phyloP scores from a whole-genome alignment of 106 monocot genomes.

The Allium cepa region DNA sequence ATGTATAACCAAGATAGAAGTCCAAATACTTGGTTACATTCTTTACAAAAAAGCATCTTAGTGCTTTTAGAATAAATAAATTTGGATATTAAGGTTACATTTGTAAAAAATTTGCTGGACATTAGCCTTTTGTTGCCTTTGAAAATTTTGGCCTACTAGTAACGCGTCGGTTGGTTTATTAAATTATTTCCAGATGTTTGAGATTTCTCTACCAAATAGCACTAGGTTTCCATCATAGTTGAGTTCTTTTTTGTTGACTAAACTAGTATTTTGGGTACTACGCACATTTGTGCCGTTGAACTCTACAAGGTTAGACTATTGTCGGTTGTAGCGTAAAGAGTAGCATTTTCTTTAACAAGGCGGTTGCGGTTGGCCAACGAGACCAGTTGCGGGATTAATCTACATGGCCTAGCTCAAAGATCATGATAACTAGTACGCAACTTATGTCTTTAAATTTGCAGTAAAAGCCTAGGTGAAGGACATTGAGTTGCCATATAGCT shows the following conservation, averaged over 20 bases:
- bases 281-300: too few species aligned
- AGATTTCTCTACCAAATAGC: not conserved
- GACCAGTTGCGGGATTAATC: not conserved
- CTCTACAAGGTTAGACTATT: not conserved
- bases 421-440: not conserved
- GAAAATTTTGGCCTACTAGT: conserved; percentile 15
- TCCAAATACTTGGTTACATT: too few species aligned
- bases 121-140: conserved; percentile 8
- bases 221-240: conserved; percentile 1
- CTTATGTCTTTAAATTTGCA: not conserved
- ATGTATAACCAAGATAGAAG: too few species aligned
- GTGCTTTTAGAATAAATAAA: too few species aligned
- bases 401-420: not conserved
- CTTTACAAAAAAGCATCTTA: too few species aligned
- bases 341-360: conserved; percentile 3
- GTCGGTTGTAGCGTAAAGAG: not conserved
- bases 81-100: not conserved
- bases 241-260: not conserved
- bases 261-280: not conserved
- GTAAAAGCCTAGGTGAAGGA: conserved; percentile 4
- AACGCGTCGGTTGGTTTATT: too few species aligned
- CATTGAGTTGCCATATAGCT: not conserved
- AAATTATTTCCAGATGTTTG: conserved; percentile 3
- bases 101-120: not conserved
- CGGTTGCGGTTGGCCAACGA: conserved; percentile 6